Percentiles rank a stretch among this genome's conserved stretches.
phyloP scores from a whole-genome alignment of 2,329 filamentous ascomycete species.

The Botrytis sinoallii region DNA sequence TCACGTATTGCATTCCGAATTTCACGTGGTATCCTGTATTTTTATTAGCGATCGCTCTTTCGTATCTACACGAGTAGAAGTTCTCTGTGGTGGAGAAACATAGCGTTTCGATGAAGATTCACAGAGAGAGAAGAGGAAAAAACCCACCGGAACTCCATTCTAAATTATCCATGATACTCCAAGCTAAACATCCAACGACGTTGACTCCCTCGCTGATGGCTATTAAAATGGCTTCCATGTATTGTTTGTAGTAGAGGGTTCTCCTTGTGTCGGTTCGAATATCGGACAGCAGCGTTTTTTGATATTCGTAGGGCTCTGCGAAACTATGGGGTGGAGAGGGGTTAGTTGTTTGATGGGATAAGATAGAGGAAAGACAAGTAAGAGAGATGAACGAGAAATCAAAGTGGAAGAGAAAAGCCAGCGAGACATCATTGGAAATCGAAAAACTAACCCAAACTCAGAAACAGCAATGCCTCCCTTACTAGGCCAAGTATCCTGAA shows the following conservation, averaged over 20 bases:
- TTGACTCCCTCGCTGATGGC: conserved; percentile 76
- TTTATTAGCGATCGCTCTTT: neutral
- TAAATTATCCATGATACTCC: conserved; percentile 69
- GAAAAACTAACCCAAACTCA: conserved; percentile 28
- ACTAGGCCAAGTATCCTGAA: conserved; percentile 32
- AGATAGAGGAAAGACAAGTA: neutral
- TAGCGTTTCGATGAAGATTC: neutral
- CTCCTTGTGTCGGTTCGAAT: conserved; percentile 78
- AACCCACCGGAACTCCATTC: conserved; percentile 41
- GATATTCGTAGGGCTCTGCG: conserved; percentile 31
- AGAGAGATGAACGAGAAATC: neutral
- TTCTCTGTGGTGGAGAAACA: neutral
- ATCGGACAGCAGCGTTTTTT: conserved; percentile 28
- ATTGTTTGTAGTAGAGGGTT: conserved; percentile 71
- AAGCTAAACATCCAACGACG: conserved; percentile 79
- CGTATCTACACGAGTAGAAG: fast-evolving
- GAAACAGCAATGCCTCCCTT: conserved; percentile 29
- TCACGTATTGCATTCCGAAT: conserved; percentile 40
- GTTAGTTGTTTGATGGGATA: neutral
- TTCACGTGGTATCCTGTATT: conserved; percentile 25
- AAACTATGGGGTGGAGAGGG: neutral
- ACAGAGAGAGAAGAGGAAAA: too few relatives aligned
- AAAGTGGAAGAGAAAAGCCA: neutral
- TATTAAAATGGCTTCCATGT: conserved; percentile 64
- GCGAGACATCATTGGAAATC: neutral